Evolutionary conservation across 2,329 filamentous ascomycete species (phyloP).

Genomic region (Aotearoamyces nothofagi): DNA sequence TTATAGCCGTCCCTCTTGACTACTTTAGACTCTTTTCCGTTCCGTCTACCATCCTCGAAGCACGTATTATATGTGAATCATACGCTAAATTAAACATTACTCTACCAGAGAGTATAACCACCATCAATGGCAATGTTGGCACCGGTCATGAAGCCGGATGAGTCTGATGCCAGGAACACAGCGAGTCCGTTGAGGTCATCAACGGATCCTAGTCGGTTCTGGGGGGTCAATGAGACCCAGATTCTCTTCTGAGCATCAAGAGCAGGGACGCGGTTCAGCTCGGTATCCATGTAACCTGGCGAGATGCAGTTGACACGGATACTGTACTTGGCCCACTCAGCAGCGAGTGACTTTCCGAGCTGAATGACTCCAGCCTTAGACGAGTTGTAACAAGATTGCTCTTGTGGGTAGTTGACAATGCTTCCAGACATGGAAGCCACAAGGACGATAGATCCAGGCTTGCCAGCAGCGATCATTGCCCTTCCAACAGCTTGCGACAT

Average conservation of each 20-base stretch:
- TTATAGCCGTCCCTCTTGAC: too few relatives aligned
- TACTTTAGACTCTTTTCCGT: too few relatives aligned
- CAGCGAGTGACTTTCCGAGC: conserved; percentile 65
- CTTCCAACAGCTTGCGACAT: conserved; percentile 59
- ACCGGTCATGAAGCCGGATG: conserved; percentile 64
- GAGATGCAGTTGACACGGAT: conserved; percentile 78
- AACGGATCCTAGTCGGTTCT: conserved; percentile 55
- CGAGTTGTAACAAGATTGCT: conserved; percentile 72
- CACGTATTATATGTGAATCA: too few relatives aligned
- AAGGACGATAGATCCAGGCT: conserved; percentile 59
- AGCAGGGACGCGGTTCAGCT: conserved; percentile 61
- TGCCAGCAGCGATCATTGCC: conserved; percentile 57
- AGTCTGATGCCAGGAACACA: conserved; percentile 61
- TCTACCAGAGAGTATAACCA: conserved; percentile 48
- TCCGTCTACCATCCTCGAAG: too few relatives aligned
- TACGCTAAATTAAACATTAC: too few relatives aligned
- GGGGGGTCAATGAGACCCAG: conserved; percentile 60
- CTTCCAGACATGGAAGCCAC: conserved; percentile 71
- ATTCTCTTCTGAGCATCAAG: conserved; percentile 73
- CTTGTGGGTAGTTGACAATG: conserved; percentile 76
- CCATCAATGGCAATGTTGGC: conserved; percentile 58
- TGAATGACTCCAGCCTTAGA: conserved; percentile 71
- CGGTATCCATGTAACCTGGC: conserved; percentile 78
- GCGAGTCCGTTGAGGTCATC: conserved; percentile 67
- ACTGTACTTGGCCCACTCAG: conserved; percentile 69